Base-by-base conservation (phyloP, 2,329 filamentous ascomycete genomes). In the Penicillium sp. region DNA sequence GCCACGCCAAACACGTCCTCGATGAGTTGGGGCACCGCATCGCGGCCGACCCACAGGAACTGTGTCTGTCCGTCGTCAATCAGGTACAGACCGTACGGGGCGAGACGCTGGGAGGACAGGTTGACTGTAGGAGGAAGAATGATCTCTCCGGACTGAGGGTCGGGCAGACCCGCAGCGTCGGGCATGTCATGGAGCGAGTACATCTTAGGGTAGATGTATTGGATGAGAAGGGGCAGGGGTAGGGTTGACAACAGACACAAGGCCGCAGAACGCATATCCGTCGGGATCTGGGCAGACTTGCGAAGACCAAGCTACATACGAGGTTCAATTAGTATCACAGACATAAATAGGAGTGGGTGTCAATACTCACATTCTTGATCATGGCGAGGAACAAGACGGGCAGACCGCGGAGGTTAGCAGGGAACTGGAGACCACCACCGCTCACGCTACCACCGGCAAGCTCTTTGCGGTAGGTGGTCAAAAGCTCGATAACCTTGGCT, bases 41-140 rank as follows among this genome's bases (percentile, higher is more conserved):
- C 93, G 35, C 93, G 88, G 14, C 95, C 95, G 21, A 98, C 84
- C 95, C 95, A 99, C 48, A 99, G 78, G 83, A 99, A 99, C 74
- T 99, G 95, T 6, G 92, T 97, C 76, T 97, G 93, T 3, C 93
- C 93, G 70, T 99, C 95, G 68, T 99, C 95, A 67, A 99, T 95
- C 57, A 99, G 84, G 76, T 99, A 99, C 19, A 99, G 80, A 27
- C 95, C 95, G 71, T 96, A 96, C 0, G 92, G 85, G 3, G 92
- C 91, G 50, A 99, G 85, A 47, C 90, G 86, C 74, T 93, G 92
- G 1, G 93, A 96, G 3, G 92, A 92, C 57, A 98, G 83, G 74
- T 97, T 97, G 69, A 91, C 67, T 0, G 91, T 83, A 4, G 91
- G 91, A 25, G 95, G 95, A 54, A 99, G 86, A 50, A 91, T 83